Base-by-base conservation (phyloP, 2,329 filamentous ascomycete genomes). In the Fusarium pininemorale region DNA sequence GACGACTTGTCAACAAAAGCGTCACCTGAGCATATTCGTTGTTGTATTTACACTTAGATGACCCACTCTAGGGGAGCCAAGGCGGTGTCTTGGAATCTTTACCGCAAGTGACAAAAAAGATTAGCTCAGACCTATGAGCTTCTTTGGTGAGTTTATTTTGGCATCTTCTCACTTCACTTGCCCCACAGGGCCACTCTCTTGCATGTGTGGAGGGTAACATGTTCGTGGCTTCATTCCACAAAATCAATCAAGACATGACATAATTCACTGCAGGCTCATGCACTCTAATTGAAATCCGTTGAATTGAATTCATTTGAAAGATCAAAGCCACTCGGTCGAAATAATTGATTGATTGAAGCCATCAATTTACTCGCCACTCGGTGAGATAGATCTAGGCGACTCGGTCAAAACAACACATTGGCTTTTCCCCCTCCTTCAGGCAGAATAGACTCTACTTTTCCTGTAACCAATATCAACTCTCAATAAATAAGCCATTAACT, bases 141-240 rank as follows among this genome's bases (percentile, higher is more conserved):
- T 35, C 16, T 24, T 24, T 35, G n/a, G 5, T 24, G 30, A 35
- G 22, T 35, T 51, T 24, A 51, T 51, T 51, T 35, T 24, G 30
- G n/a, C 14, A 24, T 20, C 30, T 13, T 51, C 7, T 4, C 20
- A 14, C 3, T 24, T 35, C 16, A 6, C 8, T 11, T 24, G 48
- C 48, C 48, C 48, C 48, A 24, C 48, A 18, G 30, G n/a, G 30
- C 65, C 65, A 69, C 65, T 48, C 38, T 64, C 32, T 41, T 69
- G 64, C 66, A 69, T 69, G 64, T 51, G 57, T 69, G 64, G 65
- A 69, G 57, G 65, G 65, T 69, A 69, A 30, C 38, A 69, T 69
- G 66, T 68, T 69, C 38, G 30, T 69, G 41, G 45, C 53, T 59
- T 70, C 53, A 60, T 58, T 47, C 48, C 56, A 48, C 63, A 70